Base-by-base conservation (phyloP, 441 rosid genomes). In the Dalechampia spathulata region DNA sequence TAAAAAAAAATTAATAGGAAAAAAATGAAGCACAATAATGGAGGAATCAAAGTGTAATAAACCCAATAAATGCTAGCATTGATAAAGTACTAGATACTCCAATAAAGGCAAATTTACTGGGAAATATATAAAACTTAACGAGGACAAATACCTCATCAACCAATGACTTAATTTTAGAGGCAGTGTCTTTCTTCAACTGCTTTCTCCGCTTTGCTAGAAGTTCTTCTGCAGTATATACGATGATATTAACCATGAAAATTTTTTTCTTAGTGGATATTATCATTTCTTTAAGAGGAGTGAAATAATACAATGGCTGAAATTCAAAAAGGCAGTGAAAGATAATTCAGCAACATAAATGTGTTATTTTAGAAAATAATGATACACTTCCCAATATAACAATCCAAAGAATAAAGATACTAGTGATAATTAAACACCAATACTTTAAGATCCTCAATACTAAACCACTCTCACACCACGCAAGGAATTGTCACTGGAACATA, bases 151-250 rank as follows among this genome's bases (percentile, higher is more conserved):
- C 99, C 96, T 93, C 99, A 61, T 90, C 97, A 52, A 93, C 97
- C 68, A 82, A 55, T 32, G 95, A 90, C 78, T 93, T 93, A 48
- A 90, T 71, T 64, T 93, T 93, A 43, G 87, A 79, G 65, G 97
- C 93, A 21, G 90, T 81, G 75, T 90, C 90, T 81, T 93, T 93
- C 89, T 85, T 93, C 76, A 93, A 74, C 71, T 87, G 97, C 68
- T 87, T 93, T 79, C 83, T 93, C 75, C 99, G 78, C 72, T 89
- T 93, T 64, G 83, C 76, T 62, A 68, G 76, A 78, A 93, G 97
- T 77, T 93, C 97, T 36, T 83, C 99, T 93, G 95, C 83, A 69
- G 55, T 67, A 61, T 61, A 64, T 20, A n/a, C n/a, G n/a, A 71
- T 40, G 37, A 46, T 46, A 60, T 43, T 40, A 55, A 68, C 45